Evolutionary conservation across 2,329 filamentous ascomycete species (phyloP), one percentile per base, ranked within the genome.

Genomic region (Fusarium agapanthi): DNA sequence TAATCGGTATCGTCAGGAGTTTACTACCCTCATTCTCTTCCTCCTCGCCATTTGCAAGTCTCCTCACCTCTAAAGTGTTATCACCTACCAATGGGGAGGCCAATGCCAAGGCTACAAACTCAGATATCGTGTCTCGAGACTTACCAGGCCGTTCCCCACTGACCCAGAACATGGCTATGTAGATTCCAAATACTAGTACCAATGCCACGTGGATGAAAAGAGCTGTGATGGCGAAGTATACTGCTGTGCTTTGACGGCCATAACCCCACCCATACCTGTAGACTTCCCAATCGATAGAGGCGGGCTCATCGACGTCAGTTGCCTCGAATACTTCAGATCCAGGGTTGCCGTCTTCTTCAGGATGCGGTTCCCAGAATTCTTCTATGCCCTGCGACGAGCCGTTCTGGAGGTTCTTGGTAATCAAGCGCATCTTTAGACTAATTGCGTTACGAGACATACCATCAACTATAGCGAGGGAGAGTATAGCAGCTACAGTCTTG

Each of bases 11-110:
- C 13, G 43, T 45, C 43, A 28, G 15, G 4, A 45, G 18, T 15
- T 28, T 1, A 3, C 43, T 45, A 0, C 24, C 24, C 8, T 4
- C 2, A 11, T 14, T 0, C 3, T 45, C 24, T 1, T 45, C 43
- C 43, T 45, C 43, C 18, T 45, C 43, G 8, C 43, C 43, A 28
- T 45, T 45, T 0, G 24, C 24, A 28, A 45, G 43, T 14, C 43
- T 45, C 5, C 24, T 45, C 18, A 28, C 43, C 0, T 45, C 43
- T 7, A 4, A 45, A 3, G 43, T 18, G 4, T 45, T 28, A 3
- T 28, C 13, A 3, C 24, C 13, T 7, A 22, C 1, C 9, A 45
- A 7, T 0, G 18, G 43, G 1, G 43, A 45, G 2, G 43, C 43
- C 18, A 45, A 45, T 28, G 43, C 24, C 13, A 45, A 1, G 0